Base-by-base conservation (phyloP, 257 asterid species). In the Phtheirospermum japonicum region DNA sequence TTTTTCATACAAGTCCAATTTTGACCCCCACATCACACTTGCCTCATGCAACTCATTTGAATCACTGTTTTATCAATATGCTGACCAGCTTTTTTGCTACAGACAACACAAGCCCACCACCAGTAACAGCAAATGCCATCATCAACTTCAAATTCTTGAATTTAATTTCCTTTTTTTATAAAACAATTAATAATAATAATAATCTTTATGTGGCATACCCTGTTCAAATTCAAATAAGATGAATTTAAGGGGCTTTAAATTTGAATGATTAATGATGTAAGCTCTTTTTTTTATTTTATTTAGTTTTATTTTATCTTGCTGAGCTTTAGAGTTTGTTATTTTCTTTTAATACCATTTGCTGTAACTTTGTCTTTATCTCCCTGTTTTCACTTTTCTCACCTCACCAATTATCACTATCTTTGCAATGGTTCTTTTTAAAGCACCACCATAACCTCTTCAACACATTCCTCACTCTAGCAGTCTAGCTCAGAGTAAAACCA, bases 241-340 rank as follows among this genome's bases (percentile, higher is more conserved):
- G 40, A 6, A 34, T 34, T 34, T 34, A 34, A 34, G 40, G 40
- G 7, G 7, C 40, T 65, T 51, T 6, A 4, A n/a, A 34, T 62
- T 69, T 33, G 48, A 40, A 9, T 55, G 45, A 61, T 59, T 10
- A 57, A 20, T 66, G 70, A 70, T 55, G 66, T 70, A 46, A 65
- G 30, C 33, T 53, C 65, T 37, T 51, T n/a, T n/a, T n/a, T n/a
- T n/a, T n/a, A 34, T 42, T 51, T 16, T 13, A 0, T 14, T 61
- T 10, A 11, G 1, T 14, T 43, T 31, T 63, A 9, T 59, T 51
- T 36, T 20, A 20, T 4, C 26, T 17, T 23, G 28, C 28, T 23
- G 28, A 3, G 28, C 18, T 34, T 17, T 58, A 8, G 33, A 9
- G 40, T 34, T 54, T 58, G 63, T 37, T 37, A 0, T 19, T 48